These are phyloP conservation scores for Exophiala sideris DNA, from an alignment of 2,329 filamentous ascomycete genomes.

Conservation along the genomic window DNA sequence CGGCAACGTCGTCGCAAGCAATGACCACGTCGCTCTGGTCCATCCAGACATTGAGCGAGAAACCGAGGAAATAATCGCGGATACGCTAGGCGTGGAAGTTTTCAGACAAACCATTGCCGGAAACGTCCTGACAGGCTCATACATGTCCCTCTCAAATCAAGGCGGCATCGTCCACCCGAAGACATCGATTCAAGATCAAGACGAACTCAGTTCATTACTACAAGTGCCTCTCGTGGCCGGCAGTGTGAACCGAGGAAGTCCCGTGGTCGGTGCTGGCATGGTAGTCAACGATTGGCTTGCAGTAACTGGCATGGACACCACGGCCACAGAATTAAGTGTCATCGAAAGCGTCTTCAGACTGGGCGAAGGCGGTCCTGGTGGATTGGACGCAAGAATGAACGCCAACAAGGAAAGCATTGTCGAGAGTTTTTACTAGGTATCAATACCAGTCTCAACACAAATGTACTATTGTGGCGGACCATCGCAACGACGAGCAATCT, in stretches of 20 bases:
- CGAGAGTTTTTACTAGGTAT: constrained; percentile 86
- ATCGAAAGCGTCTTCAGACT: constrained; percentile 94
- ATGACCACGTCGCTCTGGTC: constrained; percentile 75
- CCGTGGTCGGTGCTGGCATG: constrained; percentile 95
- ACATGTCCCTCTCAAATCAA: constrained; percentile 95
- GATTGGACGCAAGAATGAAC: constrained; percentile 56
- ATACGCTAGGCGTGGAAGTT: constrained; percentile 67
- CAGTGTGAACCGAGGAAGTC: constrained; percentile 85
- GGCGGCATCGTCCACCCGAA: constrained; percentile 97
- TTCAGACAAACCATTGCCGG: constrained; percentile 85
- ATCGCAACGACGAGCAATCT: no score
- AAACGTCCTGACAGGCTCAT: constrained; percentile 92
- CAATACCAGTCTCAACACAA: constrained; percentile 32
- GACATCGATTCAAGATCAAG: constrained; percentile 95
- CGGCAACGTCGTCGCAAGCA: constrained; percentile 93
- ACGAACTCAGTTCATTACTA: constrained; percentile 87
- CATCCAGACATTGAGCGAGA: constrained; percentile 96
- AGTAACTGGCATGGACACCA: constrained; percentile 88
- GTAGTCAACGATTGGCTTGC: constrained; percentile 98
- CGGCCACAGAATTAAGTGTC: constrained; percentile 94
- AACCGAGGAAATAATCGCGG: constrained; percentile 97
- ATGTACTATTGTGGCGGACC: no score
- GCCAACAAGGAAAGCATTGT: constrained; percentile 98
- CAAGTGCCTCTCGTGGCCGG: constrained; percentile 96
- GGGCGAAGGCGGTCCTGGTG: constrained; percentile 74